phyloP scores from a whole-genome alignment of 768 basidiomycete genomes.

The Lactifluus hygrophoroides region DNA sequence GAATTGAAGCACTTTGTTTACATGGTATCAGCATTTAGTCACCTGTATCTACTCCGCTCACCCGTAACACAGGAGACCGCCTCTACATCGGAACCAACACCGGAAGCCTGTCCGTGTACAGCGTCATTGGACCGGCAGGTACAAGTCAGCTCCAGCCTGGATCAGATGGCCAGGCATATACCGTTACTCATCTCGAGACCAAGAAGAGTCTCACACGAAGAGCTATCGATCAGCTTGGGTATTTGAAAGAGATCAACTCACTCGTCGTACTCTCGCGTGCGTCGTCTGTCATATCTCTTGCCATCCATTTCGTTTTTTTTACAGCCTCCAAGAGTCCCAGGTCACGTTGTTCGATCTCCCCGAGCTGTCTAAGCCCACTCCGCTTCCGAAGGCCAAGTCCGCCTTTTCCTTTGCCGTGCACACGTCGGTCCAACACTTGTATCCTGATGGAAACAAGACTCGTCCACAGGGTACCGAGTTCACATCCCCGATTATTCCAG shows the following conservation, averaged over 20 bases:
- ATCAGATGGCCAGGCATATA: conserved; percentile 28
- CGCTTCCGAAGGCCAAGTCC: conserved; percentile 65
- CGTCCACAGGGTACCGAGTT: conserved; percentile 18
- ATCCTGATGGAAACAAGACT: conserved; percentile 23
- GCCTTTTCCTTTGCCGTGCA: conserved; percentile 79
- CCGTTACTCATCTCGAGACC: conserved; percentile 45
- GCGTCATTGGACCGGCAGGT: conserved; percentile 33
- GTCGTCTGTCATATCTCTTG: conserved; percentile 16
- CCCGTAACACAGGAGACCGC: conserved; percentile 34
- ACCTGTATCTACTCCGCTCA: neutral
- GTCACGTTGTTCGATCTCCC: conserved; percentile 74
- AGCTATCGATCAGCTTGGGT: conserved; percentile 83
- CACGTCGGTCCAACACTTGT: conserved; percentile 45
- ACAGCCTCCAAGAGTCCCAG: conserved; percentile 45
- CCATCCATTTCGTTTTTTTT: neutral
- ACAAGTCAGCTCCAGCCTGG: neutral
- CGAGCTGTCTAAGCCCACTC: conserved; percentile 57
- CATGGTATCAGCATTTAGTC: conserved; percentile 6
- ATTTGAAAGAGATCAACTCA: conserved; percentile 78
- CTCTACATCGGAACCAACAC: conserved; percentile 55
- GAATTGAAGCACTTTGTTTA: conserved; percentile 12
- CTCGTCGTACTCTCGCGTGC: conserved; percentile 78
- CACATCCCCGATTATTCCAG: conserved; percentile 32
- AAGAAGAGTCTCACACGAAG: conserved; percentile 57
- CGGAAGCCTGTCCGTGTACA: conserved; percentile 49